These are phyloP conservation scores for Botrytis paeoniae DNA, from an alignment of 2,329 filamentous ascomycete species.

Conservation along the genomic window DNA sequence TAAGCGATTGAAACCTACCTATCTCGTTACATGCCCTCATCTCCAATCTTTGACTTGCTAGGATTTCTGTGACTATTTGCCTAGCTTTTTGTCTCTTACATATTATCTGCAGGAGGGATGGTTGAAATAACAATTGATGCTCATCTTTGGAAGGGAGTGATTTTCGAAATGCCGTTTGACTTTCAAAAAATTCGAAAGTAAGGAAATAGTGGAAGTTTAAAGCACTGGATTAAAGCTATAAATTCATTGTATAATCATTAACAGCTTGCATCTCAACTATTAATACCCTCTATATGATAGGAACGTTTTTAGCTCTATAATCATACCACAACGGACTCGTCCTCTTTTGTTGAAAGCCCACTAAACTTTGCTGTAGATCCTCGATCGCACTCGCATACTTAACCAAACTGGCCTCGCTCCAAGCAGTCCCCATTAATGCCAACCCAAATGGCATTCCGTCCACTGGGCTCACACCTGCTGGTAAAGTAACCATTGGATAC, in stretches of 20 bases:
- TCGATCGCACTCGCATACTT: slow-evolving; percentile 63
- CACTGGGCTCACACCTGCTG: slow-evolving; percentile 52
- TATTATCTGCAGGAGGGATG: background rate
- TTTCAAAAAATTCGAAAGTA: background rate
- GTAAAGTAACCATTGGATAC: slow-evolving; percentile 70
- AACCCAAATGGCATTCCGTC: slow-evolving; percentile 62
- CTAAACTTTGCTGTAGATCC: slow-evolving; percentile 45
- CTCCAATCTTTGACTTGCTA: no score
- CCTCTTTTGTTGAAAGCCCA: slow-evolving; percentile 46
- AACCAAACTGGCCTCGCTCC: slow-evolving; percentile 55
- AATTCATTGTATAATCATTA: background rate
- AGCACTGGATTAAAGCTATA: background rate
- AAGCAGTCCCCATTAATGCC: slow-evolving; percentile 59
- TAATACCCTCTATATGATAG: slow-evolving; percentile 24
- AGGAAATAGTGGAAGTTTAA: background rate
- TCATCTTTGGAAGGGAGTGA: background rate
- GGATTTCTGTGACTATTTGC: no score
- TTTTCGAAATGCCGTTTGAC: no score
- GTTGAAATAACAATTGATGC: background rate
- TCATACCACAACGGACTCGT: slow-evolving; percentile 52
- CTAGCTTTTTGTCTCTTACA: background rate
- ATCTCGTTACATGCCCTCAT: no score
- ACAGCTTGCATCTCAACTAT: background rate
- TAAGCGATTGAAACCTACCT: no score
- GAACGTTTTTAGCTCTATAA: slow-evolving; percentile 48